Percentiles rank a stretch among this genome's conserved stretches.
phyloP scores from a whole-genome alignment of 805 yeast genomes.

The Kluyveromyces starmeri region DNA sequence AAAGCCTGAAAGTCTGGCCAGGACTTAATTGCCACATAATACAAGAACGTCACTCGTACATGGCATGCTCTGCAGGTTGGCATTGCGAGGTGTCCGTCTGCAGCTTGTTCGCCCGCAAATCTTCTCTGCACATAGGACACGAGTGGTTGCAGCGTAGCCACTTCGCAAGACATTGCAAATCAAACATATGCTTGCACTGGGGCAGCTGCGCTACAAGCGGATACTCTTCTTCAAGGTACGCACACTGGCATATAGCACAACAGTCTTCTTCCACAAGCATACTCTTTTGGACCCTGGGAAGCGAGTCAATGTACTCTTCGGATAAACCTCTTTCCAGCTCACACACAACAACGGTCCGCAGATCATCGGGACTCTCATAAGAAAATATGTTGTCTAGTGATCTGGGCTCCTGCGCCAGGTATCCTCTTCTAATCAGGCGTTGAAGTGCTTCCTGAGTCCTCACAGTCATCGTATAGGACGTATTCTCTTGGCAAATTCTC shows the following conservation, averaged over 20 bases:
- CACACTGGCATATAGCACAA: constrained; percentile 80
- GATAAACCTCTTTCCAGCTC: constrained; percentile 41
- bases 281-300: constrained; percentile 57
- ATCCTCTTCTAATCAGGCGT: constrained; percentile 1
- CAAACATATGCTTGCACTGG: constrained; percentile 75
- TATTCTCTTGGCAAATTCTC: too few relatives aligned
- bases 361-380: too few relatives aligned
- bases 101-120: constrained; percentile 45
- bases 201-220: constrained; percentile 73
- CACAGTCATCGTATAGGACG: too few relatives aligned
- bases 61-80: constrained; percentile 59
- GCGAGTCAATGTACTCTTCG: constrained; percentile 61
- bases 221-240: constrained; percentile 59
- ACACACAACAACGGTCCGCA: too few relatives aligned
- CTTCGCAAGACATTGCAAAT: constrained; percentile 82
- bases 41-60: constrained; percentile 69
- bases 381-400: too few relatives aligned
- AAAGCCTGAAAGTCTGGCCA: too few relatives aligned
- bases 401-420: constrained; percentile 1
- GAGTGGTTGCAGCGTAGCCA: constrained; percentile 71
- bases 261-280: constrained; percentile 41
- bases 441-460: too few relatives aligned
- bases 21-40: too few relatives aligned
- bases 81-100: constrained; percentile 40
- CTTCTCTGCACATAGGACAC: constrained; percentile 82